Conservation (phyloP, 768 basidiomycete species). For the Ramaria rubella region DNA sequence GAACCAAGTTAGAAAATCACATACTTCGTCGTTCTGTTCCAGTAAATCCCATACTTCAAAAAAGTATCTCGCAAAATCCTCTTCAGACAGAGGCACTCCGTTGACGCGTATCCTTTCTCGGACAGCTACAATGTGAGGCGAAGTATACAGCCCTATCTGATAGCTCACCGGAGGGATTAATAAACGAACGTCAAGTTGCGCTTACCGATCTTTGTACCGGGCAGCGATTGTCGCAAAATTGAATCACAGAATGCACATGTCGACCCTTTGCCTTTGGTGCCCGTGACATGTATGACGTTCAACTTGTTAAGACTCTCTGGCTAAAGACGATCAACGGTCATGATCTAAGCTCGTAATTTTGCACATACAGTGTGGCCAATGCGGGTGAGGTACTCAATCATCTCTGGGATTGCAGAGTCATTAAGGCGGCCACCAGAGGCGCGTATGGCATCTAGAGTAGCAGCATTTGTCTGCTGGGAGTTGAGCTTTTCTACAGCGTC, state of each 20-base stretch:
- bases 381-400: slow-evolving; percentile 80
- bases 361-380: slow-evolving; percentile 76
- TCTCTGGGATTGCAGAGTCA: slow-evolving; percentile 72
- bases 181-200: not conserved
- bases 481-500: slow-evolving; percentile 73
- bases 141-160: slow-evolving; percentile 81
- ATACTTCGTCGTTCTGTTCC: slow-evolving; percentile 53
- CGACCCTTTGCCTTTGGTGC: slow-evolving; percentile 98
- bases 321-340: slow-evolving; percentile 39
- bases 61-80: slow-evolving; percentile 83
- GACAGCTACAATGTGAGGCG: slow-evolving; percentile 93
- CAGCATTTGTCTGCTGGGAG: slow-evolving; percentile 86
- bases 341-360: slow-evolving; percentile 8
- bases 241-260: slow-evolving; percentile 91
- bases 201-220: slow-evolving; percentile 78
- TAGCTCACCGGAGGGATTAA: not conserved
- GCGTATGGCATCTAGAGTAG: slow-evolving; percentile 78
- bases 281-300: slow-evolving; percentile 94
- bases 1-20: slow-evolving; percentile 14
- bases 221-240: slow-evolving; percentile 67
- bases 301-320: slow-evolving; percentile 76
- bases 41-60: slow-evolving; percentile 94
- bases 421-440: slow-evolving; percentile 57
- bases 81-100: slow-evolving; percentile 82
- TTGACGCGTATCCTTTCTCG: slow-evolving; percentile 94